A percentile compares a stretch with the other conserved stretches of the same genome.
Conservation (phyloP, 1,284 basidiomycete genomes). For the Puccinia coronata region DNA sequence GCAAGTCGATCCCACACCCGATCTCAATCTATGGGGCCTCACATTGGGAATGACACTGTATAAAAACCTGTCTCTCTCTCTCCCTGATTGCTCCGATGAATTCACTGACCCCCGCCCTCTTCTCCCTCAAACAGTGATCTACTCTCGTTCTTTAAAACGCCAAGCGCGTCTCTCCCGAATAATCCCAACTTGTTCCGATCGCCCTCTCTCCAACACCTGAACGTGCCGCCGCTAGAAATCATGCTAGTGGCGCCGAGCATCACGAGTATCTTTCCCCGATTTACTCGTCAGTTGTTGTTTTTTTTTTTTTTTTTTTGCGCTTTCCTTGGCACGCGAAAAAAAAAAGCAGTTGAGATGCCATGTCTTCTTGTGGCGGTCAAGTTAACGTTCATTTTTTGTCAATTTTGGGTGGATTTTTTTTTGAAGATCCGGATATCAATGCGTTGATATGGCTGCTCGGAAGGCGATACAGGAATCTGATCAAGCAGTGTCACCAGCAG, state of each 20-base stretch:
- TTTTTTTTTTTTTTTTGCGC: too few species aligned
- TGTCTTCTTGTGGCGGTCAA: too few species aligned
- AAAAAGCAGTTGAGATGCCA: too few species aligned
- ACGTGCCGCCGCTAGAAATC: slow-evolving; percentile 53
- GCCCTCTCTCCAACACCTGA: slow-evolving; percentile 51
- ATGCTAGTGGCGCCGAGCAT: slow-evolving; percentile 57
- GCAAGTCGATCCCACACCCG: slow-evolving; percentile 48
- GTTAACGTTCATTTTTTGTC: too few species aligned
- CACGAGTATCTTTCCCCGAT: slow-evolving; percentile 81
- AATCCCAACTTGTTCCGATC: slow-evolving; percentile 1
- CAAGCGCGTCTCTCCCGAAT: background rate
- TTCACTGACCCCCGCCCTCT: too few species aligned
- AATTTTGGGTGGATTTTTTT: background rate
- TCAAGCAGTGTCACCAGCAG: slow-evolving; percentile 78
- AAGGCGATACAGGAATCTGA: slow-evolving; percentile 85
- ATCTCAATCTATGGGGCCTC: slow-evolving; percentile 89
- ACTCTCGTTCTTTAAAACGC: slow-evolving; percentile 57
- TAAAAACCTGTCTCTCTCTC: background rate
- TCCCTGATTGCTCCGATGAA: background rate
- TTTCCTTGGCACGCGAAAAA: too few species aligned
- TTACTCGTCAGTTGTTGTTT: slow-evolving; percentile 62
- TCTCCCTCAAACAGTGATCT: slow-evolving; percentile 60
- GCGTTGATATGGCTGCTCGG: slow-evolving; percentile 91
- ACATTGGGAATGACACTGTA: slow-evolving; percentile 90
- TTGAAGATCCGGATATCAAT: slow-evolving; percentile 45